Evolutionary conservation across 192 early-diverging fungal species (phyloP).

Genomic region (Coemansia sp.): DNA sequence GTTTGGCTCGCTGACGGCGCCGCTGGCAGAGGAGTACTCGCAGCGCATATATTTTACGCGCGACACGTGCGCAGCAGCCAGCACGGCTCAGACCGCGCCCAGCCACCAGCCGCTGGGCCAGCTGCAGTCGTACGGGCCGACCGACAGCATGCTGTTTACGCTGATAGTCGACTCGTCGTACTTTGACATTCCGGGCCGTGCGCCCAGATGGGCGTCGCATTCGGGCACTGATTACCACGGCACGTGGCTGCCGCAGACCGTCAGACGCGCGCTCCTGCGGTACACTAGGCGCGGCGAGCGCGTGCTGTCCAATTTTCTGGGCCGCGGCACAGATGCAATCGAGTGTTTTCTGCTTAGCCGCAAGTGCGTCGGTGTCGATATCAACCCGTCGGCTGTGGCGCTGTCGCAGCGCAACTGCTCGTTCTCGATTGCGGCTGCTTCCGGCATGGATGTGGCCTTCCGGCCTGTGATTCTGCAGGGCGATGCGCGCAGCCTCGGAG

Average conservation of each 20-base stretch:
- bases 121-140: slow-evolving; percentile 49
- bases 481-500: slow-evolving; percentile 71
- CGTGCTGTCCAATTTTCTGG: slow-evolving; percentile 88
- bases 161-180: slow-evolving; percentile 78
- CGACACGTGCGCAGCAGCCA: slow-evolving; percentile 41
- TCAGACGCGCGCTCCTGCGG: slow-evolving; percentile 73
- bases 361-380: slow-evolving; percentile 81
- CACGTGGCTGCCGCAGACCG: slow-evolving; percentile 92
- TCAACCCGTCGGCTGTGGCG: slow-evolving; percentile 84
- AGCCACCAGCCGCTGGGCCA: slow-evolving; percentile 53
- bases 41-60: slow-evolving; percentile 53
- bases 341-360: slow-evolving; percentile 81
- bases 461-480: slow-evolving; percentile 80
- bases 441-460: slow-evolving; percentile 70
- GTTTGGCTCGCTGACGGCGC: slow-evolving; percentile 31
- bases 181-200: slow-evolving; percentile 89
- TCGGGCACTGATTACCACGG: slow-evolving; percentile 93
- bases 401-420: slow-evolving; percentile 85
- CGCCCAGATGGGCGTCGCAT: slow-evolving; percentile 90
- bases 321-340: slow-evolving; percentile 93
- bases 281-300: slow-evolving; percentile 77
- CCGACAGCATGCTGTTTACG: slow-evolving; percentile 65
- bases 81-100: slow-evolving; percentile 12
- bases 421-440: slow-evolving; percentile 70
- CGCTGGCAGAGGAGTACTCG: slow-evolving; percentile 48